Evolutionary conservation across 2,329 filamentous ascomycete genomes (phyloP).

Genomic region (Aspergillus phoenicis): DNA sequence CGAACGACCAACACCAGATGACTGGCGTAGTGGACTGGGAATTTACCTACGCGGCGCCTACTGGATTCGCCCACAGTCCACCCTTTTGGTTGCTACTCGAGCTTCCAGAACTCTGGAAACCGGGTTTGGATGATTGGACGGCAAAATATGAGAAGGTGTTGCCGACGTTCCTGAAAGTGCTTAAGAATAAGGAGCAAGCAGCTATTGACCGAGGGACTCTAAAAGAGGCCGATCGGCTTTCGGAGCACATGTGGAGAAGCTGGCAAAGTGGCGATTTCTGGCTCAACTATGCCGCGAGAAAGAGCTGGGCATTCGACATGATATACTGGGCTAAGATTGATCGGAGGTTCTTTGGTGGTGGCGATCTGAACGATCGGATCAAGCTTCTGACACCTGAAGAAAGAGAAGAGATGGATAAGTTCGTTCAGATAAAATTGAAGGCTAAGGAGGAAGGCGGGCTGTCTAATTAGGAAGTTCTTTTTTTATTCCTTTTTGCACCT

Average conservation of each 20-base stretch:
- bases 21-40: conserved; percentile 33
- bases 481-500: too few species aligned
- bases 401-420: conserved; percentile 4
- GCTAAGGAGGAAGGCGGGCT: not conserved
- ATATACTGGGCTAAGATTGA: conserved; percentile 31
- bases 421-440: not conserved
- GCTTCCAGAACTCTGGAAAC: not conserved
- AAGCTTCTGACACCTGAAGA: conserved; percentile 23
- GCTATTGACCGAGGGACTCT: not conserved
- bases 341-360: conserved; percentile 26
- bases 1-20: conserved; percentile 23
- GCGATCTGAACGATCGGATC: conserved; percentile 18
- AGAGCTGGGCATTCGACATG: conserved; percentile 30
- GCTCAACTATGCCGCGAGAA: conserved; percentile 20
- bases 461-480: not conserved
- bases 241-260: not conserved
- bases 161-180: not conserved
- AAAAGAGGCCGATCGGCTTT: not conserved
- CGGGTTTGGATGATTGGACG: not conserved
- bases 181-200: not conserved
- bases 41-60: conserved; percentile 26
- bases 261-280: not conserved
- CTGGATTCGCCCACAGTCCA: conserved; percentile 18
- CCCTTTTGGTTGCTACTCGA: conserved; percentile 13
- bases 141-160: not conserved